Evolutionary conservation across 1,284 basidiomycete genomes (phyloP).

Genomic region (Naganishia liquefaciens): DNA sequence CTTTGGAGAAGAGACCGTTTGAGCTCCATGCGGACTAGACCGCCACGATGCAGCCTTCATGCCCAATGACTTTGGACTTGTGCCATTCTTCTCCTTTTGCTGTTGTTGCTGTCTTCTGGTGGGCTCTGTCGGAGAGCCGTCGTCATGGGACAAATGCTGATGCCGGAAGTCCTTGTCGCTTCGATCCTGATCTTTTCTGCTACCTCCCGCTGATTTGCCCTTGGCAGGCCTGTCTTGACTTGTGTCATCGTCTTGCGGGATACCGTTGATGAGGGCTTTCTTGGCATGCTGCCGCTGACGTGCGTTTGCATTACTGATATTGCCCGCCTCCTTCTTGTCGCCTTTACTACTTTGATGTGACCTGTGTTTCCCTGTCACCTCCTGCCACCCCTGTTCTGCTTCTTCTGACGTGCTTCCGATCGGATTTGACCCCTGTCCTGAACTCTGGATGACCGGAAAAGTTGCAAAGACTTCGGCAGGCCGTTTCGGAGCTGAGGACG

Average conservation of each 20-base stretch:
- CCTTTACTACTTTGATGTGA: slow-evolving; percentile 4
- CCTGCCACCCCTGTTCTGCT: slow-evolving; percentile 26
- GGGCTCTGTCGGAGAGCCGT: neutral
- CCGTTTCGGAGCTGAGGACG: neutral
- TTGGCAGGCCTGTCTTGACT: slow-evolving; percentile 4
- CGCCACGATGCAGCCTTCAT: slow-evolving; percentile 26
- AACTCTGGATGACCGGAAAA: too few relatives aligned
- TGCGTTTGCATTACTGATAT: neutral
- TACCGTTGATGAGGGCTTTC: neutral
- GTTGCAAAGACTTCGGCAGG: too few relatives aligned
- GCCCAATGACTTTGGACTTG: slow-evolving; percentile 17
- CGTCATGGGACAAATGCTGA: neutral
- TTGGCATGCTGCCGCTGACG: slow-evolving; percentile 10
- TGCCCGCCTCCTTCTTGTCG: slow-evolving; percentile 16
- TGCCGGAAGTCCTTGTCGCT: slow-evolving; percentile 8
- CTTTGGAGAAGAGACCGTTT: neutral
- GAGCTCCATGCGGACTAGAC: slow-evolving; percentile 6
- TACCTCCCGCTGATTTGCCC: neutral
- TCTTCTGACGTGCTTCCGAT: neutral
- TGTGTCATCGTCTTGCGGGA: neutral
- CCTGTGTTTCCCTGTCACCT: slow-evolving; percentile 20
- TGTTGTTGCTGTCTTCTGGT: slow-evolving; percentile 26
- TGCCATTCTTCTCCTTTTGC: slow-evolving; percentile 19
- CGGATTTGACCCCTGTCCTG: neutral
- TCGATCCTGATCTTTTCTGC: slow-evolving; percentile 13